phyloP scores from a whole-genome alignment of 805 yeast genomes.

The Candida orba region DNA sequence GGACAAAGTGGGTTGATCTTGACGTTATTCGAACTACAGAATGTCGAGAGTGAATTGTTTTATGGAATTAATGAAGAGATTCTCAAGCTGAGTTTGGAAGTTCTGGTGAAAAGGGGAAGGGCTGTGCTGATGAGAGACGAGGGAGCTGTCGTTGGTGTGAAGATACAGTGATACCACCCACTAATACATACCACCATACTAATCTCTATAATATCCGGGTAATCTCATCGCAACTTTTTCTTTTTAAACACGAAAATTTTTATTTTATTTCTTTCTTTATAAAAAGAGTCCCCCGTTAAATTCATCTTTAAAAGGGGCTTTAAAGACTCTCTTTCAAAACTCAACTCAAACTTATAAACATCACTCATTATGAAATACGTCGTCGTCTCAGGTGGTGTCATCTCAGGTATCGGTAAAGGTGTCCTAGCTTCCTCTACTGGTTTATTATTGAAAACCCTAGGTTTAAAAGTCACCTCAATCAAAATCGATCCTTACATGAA shows the following conservation, averaged over 20 bases:
- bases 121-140: conserved; percentile 65
- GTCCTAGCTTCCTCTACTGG: conserved; percentile 98
- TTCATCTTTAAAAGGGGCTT: neutral
- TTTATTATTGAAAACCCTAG: conserved; percentile 84
- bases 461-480: conserved; percentile 92
- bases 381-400: conserved; percentile 98
- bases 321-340: too few species aligned
- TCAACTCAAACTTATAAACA: too few species aligned
- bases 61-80: conserved; percentile 52
- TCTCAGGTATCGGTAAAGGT: conserved; percentile 99
- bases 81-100: conserved; percentile 46
- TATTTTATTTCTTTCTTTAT: neutral
- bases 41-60: conserved; percentile 61
- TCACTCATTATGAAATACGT: conserved; percentile 82
- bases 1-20: conserved; percentile 75
- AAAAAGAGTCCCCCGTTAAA: conserved; percentile 2
- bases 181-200: neutral
- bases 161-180: conserved; percentile 38
- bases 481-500: conserved; percentile 99
- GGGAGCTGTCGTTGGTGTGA: conserved; percentile 70
- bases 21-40: conserved; percentile 73
- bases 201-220: neutral
- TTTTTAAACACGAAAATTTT: neutral
- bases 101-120: conserved; percentile 57
- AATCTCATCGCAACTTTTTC: neutral